phyloP scores from a whole-genome alignment of 495 filamentous ascomycete genomes.

The Aspergillus sparsus region DNA sequence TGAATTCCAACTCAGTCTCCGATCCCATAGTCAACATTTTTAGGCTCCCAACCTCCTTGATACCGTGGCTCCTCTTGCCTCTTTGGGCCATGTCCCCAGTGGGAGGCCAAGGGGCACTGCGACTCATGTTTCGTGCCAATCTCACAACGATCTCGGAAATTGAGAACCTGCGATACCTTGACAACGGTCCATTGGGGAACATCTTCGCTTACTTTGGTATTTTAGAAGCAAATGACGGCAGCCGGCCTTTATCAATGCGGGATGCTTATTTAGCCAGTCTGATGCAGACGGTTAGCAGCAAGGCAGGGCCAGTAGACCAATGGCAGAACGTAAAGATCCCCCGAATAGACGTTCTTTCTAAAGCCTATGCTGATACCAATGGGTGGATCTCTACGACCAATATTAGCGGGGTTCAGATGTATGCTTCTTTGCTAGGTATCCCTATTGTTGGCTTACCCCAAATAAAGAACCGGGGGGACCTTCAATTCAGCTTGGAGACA shows the following conservation, averaged over 20 bases:
- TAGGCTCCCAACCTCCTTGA: background rate
- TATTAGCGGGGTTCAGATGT: background rate
- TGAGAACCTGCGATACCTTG: background rate
- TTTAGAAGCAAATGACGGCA: background rate
- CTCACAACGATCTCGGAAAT: background rate
- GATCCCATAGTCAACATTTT: background rate
- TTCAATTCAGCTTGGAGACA: background rate
- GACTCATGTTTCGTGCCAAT: background rate
- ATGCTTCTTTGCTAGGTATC: background rate
- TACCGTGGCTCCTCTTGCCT: background rate
- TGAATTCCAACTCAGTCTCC: background rate
- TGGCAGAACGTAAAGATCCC: background rate
- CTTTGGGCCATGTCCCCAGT: background rate
- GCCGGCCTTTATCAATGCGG: background rate
- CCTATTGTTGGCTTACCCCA: background rate
- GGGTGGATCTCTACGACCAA: background rate
- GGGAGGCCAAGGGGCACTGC: background rate
- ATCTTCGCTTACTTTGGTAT: background rate
- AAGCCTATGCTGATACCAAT: background rate
- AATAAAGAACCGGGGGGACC: background rate
- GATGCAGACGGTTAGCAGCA: background rate
- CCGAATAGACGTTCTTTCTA: background rate
- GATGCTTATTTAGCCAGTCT: background rate
- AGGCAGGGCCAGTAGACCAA: background rate
- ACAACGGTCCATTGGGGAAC: background rate